phyloP scores from a whole-genome alignment of 2,329 filamentous ascomycete genomes.

The Claviceps africana region DNA sequence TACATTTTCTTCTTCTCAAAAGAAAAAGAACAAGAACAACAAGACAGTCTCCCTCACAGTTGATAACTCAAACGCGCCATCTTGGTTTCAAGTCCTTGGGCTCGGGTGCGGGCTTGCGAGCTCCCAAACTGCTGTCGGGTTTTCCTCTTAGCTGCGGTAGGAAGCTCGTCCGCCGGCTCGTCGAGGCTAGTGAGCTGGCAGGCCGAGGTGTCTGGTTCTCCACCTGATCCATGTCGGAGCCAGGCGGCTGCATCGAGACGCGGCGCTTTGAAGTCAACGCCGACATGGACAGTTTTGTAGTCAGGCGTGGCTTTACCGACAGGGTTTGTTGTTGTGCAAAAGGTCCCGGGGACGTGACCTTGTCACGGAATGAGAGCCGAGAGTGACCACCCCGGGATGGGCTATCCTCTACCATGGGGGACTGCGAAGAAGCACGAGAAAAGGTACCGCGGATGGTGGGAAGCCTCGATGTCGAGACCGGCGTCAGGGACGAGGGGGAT shows the following conservation, averaged over 20 bases:
- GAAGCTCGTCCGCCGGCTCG: constrained; percentile 36
- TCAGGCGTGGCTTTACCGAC: constrained; percentile 30
- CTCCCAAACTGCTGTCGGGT: constrained; percentile 24
- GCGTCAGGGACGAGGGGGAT: constrained; percentile 28
- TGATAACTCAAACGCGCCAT: constrained; percentile 26
- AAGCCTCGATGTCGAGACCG: constrained; percentile 31
- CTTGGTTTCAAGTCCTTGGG: constrained; percentile 31
- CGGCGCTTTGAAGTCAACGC: constrained; percentile 30
- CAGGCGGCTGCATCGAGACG: constrained; percentile 37
- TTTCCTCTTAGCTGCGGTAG: constrained; percentile 33
- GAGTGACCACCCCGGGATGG: constrained; percentile 30
- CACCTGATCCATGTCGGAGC: constrained; percentile 17
- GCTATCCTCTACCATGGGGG: constrained; percentile 31
- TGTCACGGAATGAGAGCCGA: constrained; percentile 40
- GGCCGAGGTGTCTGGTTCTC: constrained; percentile 28
- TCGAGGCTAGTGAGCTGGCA: constrained; percentile 40
- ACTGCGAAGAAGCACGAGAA: constrained; percentile 31
- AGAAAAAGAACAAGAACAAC: neutral
- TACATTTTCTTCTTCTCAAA: neutral
- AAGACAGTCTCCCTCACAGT: neutral
- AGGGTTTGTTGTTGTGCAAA: constrained; percentile 32
- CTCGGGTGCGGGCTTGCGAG: constrained; percentile 25
- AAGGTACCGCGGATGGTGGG: constrained; percentile 35
- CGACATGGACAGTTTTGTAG: constrained; percentile 29
- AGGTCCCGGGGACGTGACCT: constrained; percentile 34